phyloP scores from a whole-genome alignment of 371 early-diverging fungal species.

The Batkoa obscura region DNA sequence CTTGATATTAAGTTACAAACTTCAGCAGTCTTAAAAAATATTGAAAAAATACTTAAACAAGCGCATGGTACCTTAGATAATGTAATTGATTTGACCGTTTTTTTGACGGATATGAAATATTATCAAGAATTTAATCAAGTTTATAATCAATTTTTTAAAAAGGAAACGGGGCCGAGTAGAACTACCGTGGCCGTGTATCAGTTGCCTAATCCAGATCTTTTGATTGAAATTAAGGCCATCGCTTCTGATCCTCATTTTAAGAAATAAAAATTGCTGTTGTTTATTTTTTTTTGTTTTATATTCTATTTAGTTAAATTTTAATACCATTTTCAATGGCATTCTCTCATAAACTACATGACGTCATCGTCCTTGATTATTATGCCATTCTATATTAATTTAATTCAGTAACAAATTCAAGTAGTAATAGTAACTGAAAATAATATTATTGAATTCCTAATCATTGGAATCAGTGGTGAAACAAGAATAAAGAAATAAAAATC shows the following conservation, averaged over 20 bases:
- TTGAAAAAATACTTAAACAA: slow-evolving; percentile 25
- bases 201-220: slow-evolving; percentile 24
- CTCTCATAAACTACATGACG: too few relatives aligned
- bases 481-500: too few relatives aligned
- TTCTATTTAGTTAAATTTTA: too few relatives aligned
- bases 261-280: too few relatives aligned
- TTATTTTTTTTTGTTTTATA: too few relatives aligned
- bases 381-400: too few relatives aligned
- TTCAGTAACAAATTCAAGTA: too few relatives aligned
- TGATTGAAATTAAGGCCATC: slow-evolving; percentile 30
- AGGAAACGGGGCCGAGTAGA: slow-evolving; percentile 24
- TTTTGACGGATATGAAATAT: slow-evolving; percentile 41
- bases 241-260: slow-evolving; percentile 12
- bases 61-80: slow-evolving; percentile 24
- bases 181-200: slow-evolving; percentile 29
- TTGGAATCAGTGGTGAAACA: too few relatives aligned
- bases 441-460: too few relatives aligned
- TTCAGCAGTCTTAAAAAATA: slow-evolving; percentile 37
- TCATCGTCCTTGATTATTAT: too few relatives aligned
- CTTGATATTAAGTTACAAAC: slow-evolving; percentile 38
- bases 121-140: slow-evolving; percentile 38
- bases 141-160: slow-evolving; percentile 26
- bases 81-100: slow-evolving; percentile 41
- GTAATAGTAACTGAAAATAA: too few relatives aligned
- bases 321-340: too few relatives aligned